phyloP scores from a whole-genome alignment of 1,139 yeast species.

The Suhomyces kunorum region DNA sequence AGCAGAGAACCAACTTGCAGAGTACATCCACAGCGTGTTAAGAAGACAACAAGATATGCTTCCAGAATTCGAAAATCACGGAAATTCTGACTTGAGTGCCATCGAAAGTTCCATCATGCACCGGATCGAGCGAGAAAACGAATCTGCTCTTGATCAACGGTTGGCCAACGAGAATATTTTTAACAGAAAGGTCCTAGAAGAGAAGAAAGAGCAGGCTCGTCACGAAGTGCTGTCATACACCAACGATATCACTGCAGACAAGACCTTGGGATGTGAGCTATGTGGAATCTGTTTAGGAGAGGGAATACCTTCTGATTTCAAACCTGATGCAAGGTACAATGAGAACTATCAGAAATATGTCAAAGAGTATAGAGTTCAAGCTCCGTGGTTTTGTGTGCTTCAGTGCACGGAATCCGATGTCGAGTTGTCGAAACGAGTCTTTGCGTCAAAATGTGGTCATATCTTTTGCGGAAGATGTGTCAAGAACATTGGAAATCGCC shows the following conservation, averaged over 20 bases:
- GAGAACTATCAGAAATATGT: constrained; percentile 30
- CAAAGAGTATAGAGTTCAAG: constrained; percentile 39
- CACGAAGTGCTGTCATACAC: constrained; percentile 34
- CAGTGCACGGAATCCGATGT: constrained; percentile 56
- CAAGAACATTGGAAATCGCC: constrained; percentile 51
- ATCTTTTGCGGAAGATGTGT: constrained; percentile 86
- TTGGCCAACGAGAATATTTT: constrained; percentile 33
- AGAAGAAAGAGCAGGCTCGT: constrained; percentile 29
- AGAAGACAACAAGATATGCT: constrained; percentile 4
- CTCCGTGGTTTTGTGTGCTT: constrained; percentile 65
- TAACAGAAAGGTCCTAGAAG: constrained; percentile 32
- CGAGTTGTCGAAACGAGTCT: constrained; percentile 67
- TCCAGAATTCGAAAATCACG: constrained; percentile 3
- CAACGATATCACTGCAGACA: constrained; percentile 35
- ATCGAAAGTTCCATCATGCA: constrained; percentile 40
- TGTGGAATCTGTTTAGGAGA: constrained; percentile 72
- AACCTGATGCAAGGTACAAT: constrained; percentile 33
- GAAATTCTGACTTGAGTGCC: constrained; percentile 5
- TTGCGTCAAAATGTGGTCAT: constrained; percentile 79
- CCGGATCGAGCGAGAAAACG: constrained; percentile 46
- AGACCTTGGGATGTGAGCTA: constrained; percentile 56
- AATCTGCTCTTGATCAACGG: constrained; percentile 35
- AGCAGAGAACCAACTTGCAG: constrained; percentile 7
- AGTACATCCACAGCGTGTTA: constrained; percentile 5
- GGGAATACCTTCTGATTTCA: constrained; percentile 62